Percentiles rank a stretch among this genome's conserved stretches.
Evolutionary conservation across 805 yeast genomes (phyloP).

Genomic region (Monosporozyma servazzii): DNA sequence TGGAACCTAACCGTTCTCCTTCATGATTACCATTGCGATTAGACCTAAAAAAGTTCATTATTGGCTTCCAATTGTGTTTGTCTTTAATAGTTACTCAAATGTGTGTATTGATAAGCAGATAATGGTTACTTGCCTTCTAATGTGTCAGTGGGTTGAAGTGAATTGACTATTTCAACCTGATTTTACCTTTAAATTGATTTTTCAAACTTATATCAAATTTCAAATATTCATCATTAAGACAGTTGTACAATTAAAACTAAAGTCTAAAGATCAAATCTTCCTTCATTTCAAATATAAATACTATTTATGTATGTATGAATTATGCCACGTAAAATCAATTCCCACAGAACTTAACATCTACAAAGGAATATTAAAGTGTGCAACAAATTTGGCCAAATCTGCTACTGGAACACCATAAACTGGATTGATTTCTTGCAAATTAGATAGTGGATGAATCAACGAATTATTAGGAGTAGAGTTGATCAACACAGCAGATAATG

Average conservation of each 20-base stretch:
- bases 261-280: background rate
- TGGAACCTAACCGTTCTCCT: background rate
- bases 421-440: slow-evolving; percentile 37
- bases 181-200: background rate
- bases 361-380: slow-evolving; percentile 10
- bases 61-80: background rate
- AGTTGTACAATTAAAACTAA: background rate
- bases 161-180: background rate
- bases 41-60: background rate
- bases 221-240: background rate
- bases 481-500: background rate
- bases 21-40: background rate
- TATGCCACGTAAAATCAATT: background rate
- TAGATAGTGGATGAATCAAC: background rate
- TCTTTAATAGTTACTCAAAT: background rate
- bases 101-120: no score
- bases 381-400: slow-evolving; percentile 29
- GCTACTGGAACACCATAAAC: slow-evolving; percentile 49
- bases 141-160: background rate
- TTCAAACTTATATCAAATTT: background rate
- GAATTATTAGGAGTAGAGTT: background rate
- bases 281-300: background rate
- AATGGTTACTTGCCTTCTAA: background rate
- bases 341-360: background rate
- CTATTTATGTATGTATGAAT: background rate